These are phyloP conservation scores for Silybum marianum DNA, from an alignment of 129 eudicot genomes.

Conservation along the genomic window DNA sequence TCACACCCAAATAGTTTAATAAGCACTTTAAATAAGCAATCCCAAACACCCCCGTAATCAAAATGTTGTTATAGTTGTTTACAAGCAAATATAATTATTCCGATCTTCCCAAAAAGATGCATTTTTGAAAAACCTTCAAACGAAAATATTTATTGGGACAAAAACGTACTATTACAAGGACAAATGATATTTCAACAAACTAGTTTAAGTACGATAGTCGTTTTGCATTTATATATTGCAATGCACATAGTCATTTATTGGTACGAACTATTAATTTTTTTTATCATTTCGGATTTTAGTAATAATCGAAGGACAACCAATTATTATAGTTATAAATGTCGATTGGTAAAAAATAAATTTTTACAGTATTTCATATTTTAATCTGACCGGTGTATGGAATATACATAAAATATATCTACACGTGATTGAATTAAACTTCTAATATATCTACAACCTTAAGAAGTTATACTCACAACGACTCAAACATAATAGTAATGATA, in stretches of 20 bases:
- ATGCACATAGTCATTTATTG: not conserved
- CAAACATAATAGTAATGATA: no score
- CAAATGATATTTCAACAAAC: not conserved
- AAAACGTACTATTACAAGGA: not conserved
- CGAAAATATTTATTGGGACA: not conserved
- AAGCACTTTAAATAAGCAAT: no score
- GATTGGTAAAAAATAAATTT: not conserved
- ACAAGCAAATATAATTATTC: not conserved
- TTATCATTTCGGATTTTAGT: not conserved
- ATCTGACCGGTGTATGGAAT: not conserved
- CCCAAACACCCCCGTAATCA: not conserved
- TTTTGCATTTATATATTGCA: not conserved
- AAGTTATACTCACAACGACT: no score
- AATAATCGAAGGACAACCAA: not conserved
- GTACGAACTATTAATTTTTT: not conserved
- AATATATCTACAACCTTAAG: no score
- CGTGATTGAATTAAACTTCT: not conserved
- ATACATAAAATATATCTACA: no score
- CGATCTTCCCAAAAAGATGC: not conserved
- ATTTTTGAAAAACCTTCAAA: not conserved
- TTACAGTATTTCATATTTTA: not conserved
- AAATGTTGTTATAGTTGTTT: not conserved
- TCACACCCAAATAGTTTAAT: no score
- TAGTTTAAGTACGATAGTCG: not conserved
- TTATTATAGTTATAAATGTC: not conserved